These are phyloP conservation scores for Apiotrichum montevideense DNA, from an alignment of 1,284 basidiomycete species.

Conservation along the genomic window DNA sequence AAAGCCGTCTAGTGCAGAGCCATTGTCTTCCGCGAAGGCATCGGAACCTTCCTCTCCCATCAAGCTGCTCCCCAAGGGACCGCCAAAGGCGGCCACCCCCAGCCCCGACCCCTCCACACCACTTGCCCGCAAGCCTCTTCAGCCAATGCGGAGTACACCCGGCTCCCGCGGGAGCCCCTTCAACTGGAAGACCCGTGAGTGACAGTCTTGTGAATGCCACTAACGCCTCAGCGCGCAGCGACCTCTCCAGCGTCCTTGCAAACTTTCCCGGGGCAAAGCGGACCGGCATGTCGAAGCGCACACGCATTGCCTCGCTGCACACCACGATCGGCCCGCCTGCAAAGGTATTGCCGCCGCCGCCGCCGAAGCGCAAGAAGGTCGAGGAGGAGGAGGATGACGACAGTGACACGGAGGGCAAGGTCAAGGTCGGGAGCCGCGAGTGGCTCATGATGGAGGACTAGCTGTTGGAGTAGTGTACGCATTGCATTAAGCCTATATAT, in stretches of 20 bases:
- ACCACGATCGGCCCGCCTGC: constrained; percentile 39
- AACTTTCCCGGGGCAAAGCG: constrained; percentile 37
- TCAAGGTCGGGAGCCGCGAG: constrained; percentile 30
- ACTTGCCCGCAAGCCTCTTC: background rate
- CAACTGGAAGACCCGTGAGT: constrained; percentile 37
- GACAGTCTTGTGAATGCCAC: background rate
- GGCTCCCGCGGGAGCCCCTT: constrained; percentile 19
- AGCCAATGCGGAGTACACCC: constrained; percentile 5
- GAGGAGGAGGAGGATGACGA: constrained; percentile 38
- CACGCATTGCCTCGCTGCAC: constrained; percentile 39
- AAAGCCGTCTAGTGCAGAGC: background rate
- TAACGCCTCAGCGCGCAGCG: constrained; percentile 31
- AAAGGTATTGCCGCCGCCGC: constrained; percentile 41
- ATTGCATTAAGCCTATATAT: background rate
- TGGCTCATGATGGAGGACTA: constrained; percentile 44
- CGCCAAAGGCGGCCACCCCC: background rate
- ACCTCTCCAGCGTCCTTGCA: constrained; percentile 35
- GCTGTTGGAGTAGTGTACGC: background rate
- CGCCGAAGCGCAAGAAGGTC: constrained; percentile 41
- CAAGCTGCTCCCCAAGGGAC: background rate
- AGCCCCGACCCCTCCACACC: background rate
- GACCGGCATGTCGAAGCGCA: constrained; percentile 39
- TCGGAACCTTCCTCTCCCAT: background rate
- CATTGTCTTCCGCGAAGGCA: background rate
- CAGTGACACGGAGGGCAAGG: constrained; percentile 28